Evolutionary conservation across 345 rosid species (phyloP), one percentile per base, ranked within the genome.

Genomic region (Melaleuca alternifolia): DNA sequence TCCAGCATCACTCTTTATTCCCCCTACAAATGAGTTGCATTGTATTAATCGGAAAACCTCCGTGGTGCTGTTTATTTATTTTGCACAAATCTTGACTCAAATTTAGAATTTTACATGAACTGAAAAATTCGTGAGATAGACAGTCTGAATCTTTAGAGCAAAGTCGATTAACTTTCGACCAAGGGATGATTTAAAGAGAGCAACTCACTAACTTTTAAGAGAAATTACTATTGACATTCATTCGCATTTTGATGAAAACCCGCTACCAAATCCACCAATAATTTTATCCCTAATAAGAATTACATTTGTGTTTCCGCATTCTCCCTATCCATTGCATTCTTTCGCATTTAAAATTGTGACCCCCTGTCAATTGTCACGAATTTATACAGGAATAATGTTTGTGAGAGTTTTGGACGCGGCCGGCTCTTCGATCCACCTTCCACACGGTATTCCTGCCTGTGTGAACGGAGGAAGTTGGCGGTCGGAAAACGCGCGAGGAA

Each of bases 171-270:
- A 5, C 26, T 5, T 57, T 26, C 30, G 2, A 11, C 3, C 1
- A 26, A 2, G 15, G n/a, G 11, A 54, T 54, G n/a, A 23, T 21
- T 21, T 54, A 54, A 54, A 54, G 59, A 0, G n/a, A 54, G 8
- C 4, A 8, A 54, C 59, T 54, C 4, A 7, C 5, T 54, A 54
- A 21, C 2, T 1, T 54, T 20, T 3, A 3, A 54, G 30, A 3
- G 1, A 5, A 57, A 57, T 57, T 57, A 57, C 3, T 2, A 0
- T 57, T 0, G 33, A 26, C 30, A 26, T 0, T 3, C 10, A 56
- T 1, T 1, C 3, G 0, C 65, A 57, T 1, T n/a, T 7, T 54
- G 5, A 1, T 54, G 5, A 54, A 7, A 57, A 5, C 1, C 1
- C 11, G 3, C 33, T 0, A 57, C 26, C 7, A 11, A 11, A 26